Evolutionary conservation across 1,284 basidiomycete species (phyloP).

Genomic region (Austroboletus rostrupii): DNA sequence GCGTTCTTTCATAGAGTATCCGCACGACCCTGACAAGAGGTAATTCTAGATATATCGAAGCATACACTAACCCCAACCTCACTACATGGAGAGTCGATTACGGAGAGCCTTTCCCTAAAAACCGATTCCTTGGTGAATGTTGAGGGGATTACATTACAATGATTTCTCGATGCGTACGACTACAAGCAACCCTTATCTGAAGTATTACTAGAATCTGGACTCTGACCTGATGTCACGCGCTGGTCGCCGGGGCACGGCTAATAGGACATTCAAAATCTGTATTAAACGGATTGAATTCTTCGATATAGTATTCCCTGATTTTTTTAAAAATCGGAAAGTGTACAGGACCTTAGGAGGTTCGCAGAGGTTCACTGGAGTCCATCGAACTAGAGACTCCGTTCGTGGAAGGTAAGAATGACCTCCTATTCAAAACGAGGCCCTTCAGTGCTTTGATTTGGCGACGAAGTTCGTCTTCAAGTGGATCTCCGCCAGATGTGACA

Average conservation of each 20-base stretch:
- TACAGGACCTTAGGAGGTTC: neutral
- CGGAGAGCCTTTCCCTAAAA: conserved; percentile 31
- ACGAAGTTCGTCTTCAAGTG: conserved; percentile 43
- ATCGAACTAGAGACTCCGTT: conserved; percentile 4
- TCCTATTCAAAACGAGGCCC: conserved; percentile 51
- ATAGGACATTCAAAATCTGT: too few species aligned
- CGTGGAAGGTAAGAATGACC: conserved; percentile 23
- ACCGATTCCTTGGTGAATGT: conserved; percentile 30
- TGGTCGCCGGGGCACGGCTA: too few species aligned
- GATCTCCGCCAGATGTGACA: conserved; percentile 3
- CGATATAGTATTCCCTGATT: too few species aligned
- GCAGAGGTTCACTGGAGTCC: conserved; percentile 2
- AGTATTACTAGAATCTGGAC: too few species aligned
- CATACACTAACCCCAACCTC: conserved; percentile 41
- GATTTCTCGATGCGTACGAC: neutral
- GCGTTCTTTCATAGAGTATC: conserved; percentile 14
- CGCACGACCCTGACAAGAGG: neutral
- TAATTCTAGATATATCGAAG: conserved; percentile 32
- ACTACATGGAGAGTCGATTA: conserved; percentile 38
- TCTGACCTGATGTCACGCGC: too few species aligned
- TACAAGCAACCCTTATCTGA: neutral
- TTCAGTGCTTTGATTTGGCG: conserved; percentile 52
- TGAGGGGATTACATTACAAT: conserved; percentile 5
- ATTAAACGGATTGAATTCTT: too few species aligned
- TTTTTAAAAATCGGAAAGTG: too few species aligned